Percentiles rank a stretch among this genome's conserved stretches.
Conservation (phyloP, 352 stramenopile species). For the Phytophthora pluvialis region DNA sequence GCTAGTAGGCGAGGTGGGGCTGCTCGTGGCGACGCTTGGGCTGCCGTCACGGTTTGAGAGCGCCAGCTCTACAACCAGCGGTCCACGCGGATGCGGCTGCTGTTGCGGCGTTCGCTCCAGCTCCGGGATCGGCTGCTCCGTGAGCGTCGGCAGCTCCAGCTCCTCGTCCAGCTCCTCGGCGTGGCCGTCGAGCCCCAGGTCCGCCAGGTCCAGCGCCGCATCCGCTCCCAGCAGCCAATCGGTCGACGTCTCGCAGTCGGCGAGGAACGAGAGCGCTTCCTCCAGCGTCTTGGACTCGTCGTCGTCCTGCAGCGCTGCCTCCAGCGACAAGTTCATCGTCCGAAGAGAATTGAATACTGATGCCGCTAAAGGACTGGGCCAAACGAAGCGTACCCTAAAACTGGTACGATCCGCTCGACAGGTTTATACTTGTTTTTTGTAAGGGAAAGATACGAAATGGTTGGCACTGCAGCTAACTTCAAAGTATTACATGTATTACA, state of each 20-base stretch:
- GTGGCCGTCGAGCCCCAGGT: conserved; percentile 9
- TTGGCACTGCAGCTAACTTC: too few relatives aligned
- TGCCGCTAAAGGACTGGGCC: background rate
- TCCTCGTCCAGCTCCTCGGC: conserved; percentile 16
- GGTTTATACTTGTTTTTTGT: conserved; percentile 8
- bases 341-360: conserved; percentile 15
- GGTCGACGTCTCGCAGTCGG: conserved; percentile 43
- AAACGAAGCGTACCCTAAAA: background rate
- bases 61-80: background rate
- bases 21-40: background rate
- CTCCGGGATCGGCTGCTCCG: conserved; percentile 22
- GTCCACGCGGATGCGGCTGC: background rate
- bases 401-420: background rate
- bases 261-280: conserved; percentile 50
- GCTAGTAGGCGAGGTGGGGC: conserved; percentile 13
- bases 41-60: background rate
- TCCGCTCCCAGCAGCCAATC: conserved; percentile 38
- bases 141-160: conserved; percentile 34
- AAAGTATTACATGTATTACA: too few relatives aligned
- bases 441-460: conserved; percentile 5
- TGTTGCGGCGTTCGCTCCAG: background rate
- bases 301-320: conserved; percentile 18
- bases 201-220: conserved; percentile 18
- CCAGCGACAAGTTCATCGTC: conserved; percentile 9
- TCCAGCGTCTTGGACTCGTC: conserved; percentile 37